Base-by-base conservation (phyloP, 2,329 filamentous ascomycete species). In the Coleophoma crateriformis region DNA sequence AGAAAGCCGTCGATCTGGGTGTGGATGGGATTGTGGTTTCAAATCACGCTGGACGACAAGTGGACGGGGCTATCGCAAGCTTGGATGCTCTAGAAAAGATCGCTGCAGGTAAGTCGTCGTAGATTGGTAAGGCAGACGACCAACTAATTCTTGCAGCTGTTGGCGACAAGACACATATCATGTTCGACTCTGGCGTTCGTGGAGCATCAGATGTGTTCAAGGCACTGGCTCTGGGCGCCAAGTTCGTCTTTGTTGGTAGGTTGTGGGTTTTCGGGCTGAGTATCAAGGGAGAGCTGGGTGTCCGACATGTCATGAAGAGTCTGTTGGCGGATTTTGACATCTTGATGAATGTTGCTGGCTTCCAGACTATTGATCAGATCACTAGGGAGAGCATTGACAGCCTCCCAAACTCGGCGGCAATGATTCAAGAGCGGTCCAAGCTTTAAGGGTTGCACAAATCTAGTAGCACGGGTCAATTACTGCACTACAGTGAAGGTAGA, bases 281-380 rank as follows among this genome's bases (percentile, higher is more conserved):
- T 38, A 81, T 82, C 49, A 77, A 76, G 64, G 81, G 81, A 11
- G 79, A 84, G 61, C 66, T 75, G 32, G 81, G 81, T 1, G 80
- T 84, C 1, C 65, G 77, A 1, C 81, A 84, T 65, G 78, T 84
- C 7, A 75, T 84, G 71, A 80, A 78, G 65, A 70, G 71, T n/a
- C 61, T 85, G 22, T 62, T 85, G 46, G 80, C 78, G 0, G 81
- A 85, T 48, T 72, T 84, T 33, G 79, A 85, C 60, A 82, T 84
- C 40, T 52, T 82, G 50, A 77, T 85, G 73, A 79, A 77, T 45
- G 76, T 81, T 2, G 75, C 71, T 15, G 80, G 81, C 0, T 78
- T 76, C 52, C 73, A 74, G 44, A 72, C 68, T 37, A 63, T 84
- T 3, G 66, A 68, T 2, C 73, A 81, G 48, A 78, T 84, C 49